Evolutionary conservation across 2,329 filamentous ascomycete genomes (phyloP).

Genomic region (Diaporthe nobilis): DNA sequence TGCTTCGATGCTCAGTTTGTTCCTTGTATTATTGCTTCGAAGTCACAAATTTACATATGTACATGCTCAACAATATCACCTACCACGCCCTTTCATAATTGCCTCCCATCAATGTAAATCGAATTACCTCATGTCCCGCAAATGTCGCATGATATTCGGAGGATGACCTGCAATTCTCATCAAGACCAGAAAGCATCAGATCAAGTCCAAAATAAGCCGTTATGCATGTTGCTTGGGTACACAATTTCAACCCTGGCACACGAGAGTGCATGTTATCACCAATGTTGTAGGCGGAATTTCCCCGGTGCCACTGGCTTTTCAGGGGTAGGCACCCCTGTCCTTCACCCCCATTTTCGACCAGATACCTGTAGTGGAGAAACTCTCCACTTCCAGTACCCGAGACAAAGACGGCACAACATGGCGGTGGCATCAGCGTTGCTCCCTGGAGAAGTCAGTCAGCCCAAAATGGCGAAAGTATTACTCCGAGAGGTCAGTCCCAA

Average conservation of each 20-base stretch:
- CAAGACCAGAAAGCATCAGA: not conserved
- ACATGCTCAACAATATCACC: too few relatives aligned
- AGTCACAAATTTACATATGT: too few relatives aligned
- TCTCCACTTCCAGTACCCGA: constrained; percentile 7
- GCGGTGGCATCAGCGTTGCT: not conserved
- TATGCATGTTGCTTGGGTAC: not conserved
- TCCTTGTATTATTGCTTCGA: not conserved
- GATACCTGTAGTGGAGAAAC: constrained; percentile 8
- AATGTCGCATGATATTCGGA: not conserved
- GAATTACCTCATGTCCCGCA: not conserved
- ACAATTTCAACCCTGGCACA: not conserved
- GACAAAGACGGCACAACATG: not conserved
- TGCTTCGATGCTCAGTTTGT: not conserved
- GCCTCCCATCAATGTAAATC: not conserved
- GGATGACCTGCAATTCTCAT: not conserved
- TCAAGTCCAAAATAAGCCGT: not conserved
- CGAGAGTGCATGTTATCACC: not conserved
- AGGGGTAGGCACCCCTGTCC: not conserved
- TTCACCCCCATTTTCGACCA: constrained; percentile 35
- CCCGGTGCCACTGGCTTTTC: not conserved
- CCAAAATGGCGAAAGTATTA: not conserved
- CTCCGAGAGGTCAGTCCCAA: not conserved
- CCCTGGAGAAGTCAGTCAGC: too few relatives aligned
- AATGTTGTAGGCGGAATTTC: too few relatives aligned
- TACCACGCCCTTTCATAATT: too few relatives aligned